Conservation (phyloP, 208 protist genomes). For the Trypanosoma platydactyli region DNA sequence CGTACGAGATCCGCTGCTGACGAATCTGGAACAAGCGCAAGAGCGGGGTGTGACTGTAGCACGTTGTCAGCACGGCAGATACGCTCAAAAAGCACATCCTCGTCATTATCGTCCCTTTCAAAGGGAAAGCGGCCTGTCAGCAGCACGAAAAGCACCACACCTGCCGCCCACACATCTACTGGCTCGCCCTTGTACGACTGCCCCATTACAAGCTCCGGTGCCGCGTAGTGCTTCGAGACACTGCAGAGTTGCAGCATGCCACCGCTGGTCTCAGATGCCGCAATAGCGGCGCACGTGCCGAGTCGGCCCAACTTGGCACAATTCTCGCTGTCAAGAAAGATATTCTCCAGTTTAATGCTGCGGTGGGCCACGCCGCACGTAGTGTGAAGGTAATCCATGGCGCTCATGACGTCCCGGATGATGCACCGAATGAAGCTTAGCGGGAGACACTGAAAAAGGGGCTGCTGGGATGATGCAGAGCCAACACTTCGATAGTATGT, state of each 20-base stretch:
- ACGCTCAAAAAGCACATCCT: constrained; percentile 27
- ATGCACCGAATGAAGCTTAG: constrained; percentile 39
- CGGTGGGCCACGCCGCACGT: constrained; percentile 63
- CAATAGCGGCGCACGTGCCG: constrained; percentile 47
- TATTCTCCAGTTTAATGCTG: constrained; percentile 76
- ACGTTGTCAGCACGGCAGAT: constrained; percentile 56
- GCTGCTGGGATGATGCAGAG: neutral
- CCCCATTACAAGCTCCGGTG: constrained; percentile 91
- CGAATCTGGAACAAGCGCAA: constrained; percentile 45
- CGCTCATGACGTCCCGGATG: constrained; percentile 51
- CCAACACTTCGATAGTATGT: constrained; percentile 24
- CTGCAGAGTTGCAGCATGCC: constrained; percentile 61
- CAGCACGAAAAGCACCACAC: constrained; percentile 94
- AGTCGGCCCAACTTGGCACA: constrained; percentile 57
- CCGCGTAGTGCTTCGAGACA: constrained; percentile 87
- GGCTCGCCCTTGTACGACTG: constrained; percentile 84
- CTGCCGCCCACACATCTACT: constrained; percentile 96
- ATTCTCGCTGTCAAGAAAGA: constrained; percentile 53
- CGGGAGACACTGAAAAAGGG: constrained; percentile 10
- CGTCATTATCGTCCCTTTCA: constrained; percentile 33
- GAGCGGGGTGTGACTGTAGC: constrained; percentile 49
- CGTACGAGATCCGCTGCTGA: constrained; percentile 60
- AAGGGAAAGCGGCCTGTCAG: constrained; percentile 91
- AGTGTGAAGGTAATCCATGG: constrained; percentile 55
- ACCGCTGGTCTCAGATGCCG: constrained; percentile 9